Base-by-base conservation (phyloP, 2,329 filamentous ascomycete species). In the Aspergillus pseudonomiae region DNA sequence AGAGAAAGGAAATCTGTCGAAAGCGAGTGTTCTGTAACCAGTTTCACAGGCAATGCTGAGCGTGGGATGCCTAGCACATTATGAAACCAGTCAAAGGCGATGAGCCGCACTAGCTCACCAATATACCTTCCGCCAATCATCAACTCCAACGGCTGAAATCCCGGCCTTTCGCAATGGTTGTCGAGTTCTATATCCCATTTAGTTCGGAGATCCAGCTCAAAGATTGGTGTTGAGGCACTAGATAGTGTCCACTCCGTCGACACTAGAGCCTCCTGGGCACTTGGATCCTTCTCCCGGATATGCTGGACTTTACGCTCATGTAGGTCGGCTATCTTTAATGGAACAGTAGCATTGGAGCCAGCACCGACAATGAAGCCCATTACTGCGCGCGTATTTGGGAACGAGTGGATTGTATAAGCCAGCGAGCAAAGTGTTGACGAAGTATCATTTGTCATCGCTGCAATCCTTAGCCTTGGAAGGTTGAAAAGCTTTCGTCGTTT, bases 171-270 rank as follows among this genome's bases (percentile, higher is more conserved):
- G 62, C 86, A 88, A 60, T 87, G 82, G 1, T 77, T 75, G 68
- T 92, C 89, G 6, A 94, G 81, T 61, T 83, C 78, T 11, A 82
- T 78, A 70, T 94, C 91, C 91, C 91, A 94, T 24, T 77, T 75
- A 6, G 85, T 92, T 61, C 91, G 83, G 46, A 93, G 80, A 1
- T 82, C 81, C 24, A 89, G 79, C 16, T 87, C 82, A 14, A 83
- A 80, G 58, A 94, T 78, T 0, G 91, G 89, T 2, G 82, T 80
- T 19, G 87, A 86, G 1, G 91, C 87, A 1, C 89, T 90, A 46
- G 88, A 88, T 66, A 94, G 92, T 46, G 89, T 91, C 90, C 90
- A 93, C 77, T 94, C 91, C 0, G 91, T 93, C 68, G 92, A 93
- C 64, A 93, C 87, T 4, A 91, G 85, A 10, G 92, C 86, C 64